A percentile compares a stretch with the other conserved stretches of the same genome.
These are phyloP conservation scores for Trichoderma reesei DNA, from an alignment of 495 filamentous ascomycete genomes.

Conservation along the genomic window DNA sequence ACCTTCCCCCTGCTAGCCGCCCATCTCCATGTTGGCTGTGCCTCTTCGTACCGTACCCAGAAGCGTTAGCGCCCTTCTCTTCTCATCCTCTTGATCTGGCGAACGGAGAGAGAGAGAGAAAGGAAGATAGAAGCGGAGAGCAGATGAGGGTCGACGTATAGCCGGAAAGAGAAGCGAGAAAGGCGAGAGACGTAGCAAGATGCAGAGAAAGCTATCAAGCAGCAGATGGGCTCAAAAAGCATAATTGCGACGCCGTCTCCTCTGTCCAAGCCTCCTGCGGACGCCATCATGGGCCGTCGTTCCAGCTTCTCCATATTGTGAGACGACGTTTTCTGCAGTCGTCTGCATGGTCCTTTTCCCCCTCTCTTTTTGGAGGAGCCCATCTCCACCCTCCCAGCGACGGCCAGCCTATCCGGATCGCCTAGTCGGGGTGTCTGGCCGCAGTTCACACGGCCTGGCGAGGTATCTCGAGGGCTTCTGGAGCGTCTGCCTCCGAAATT, in stretches of 20 bases:
- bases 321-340: neutral
- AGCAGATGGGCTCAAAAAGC: neutral
- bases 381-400: neutral
- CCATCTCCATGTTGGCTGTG: neutral
- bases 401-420: conserved; percentile 8
- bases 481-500: neutral
- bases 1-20: neutral
- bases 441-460: neutral
- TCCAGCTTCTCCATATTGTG: neutral
- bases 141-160: neutral
- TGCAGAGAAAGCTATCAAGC: neutral
- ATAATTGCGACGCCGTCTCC: conserved; percentile 3
- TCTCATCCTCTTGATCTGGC: neutral
- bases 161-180: too few species aligned
- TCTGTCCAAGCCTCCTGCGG: neutral
- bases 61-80: neutral
- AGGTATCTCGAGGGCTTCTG: neutral
- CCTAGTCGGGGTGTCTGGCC: neutral
- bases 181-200: neutral
- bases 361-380: neutral
- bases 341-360: neutral
- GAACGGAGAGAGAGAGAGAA: neutral
- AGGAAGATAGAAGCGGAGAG: neutral
- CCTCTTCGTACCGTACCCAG: neutral
- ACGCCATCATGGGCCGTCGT: neutral